Percentiles rank a stretch among this genome's conserved stretches.
Evolutionary conservation across 2,329 filamentous ascomycete genomes (phyloP).

Genomic region (Westerdykella sp.): DNA sequence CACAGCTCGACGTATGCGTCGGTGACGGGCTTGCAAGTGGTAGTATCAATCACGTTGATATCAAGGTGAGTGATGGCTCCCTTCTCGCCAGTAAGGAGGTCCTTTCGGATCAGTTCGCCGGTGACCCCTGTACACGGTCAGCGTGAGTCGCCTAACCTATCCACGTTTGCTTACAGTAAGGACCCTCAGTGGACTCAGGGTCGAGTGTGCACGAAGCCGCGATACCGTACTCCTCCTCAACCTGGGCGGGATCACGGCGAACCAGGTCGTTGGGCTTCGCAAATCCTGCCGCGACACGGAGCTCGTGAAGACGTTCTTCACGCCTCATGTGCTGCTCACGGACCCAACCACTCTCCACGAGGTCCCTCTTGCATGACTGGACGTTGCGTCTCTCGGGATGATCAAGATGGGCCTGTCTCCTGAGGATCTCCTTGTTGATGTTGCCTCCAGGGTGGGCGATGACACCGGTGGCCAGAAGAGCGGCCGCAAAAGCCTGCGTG

Average conservation of each 20-base stretch:
- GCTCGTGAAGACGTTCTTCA: conserved; percentile 32
- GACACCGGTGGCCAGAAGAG: conserved; percentile 20
- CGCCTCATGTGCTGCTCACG: conserved; percentile 34
- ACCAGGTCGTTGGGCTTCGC: conserved; percentile 24
- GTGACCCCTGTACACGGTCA: conserved; percentile 31
- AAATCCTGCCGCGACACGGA: conserved; percentile 34
- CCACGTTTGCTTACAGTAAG: conserved; percentile 24
- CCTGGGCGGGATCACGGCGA: conserved; percentile 22
- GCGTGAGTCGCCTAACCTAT: neutral
- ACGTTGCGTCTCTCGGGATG: conserved; percentile 37
- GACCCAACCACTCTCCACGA: conserved; percentile 28
- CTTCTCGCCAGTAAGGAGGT: conserved; percentile 45
- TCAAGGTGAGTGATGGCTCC: conserved; percentile 49
- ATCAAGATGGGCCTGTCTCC: conserved; percentile 28
- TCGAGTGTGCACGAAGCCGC: conserved; percentile 29
- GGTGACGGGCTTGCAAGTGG: conserved; percentile 47
- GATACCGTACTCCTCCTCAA: conserved; percentile 21
- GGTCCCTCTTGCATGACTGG: conserved; percentile 25
- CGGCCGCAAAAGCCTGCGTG: conserved; percentile 17
- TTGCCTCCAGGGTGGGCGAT: conserved; percentile 40
- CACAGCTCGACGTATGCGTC: conserved; percentile 50
- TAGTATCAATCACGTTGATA: conserved; percentile 50
- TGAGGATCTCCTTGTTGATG: conserved; percentile 24
- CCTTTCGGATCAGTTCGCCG: conserved; percentile 47
- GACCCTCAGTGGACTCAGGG: conserved; percentile 29